These are phyloP conservation scores for Atkinsonella hypoxylon DNA, from an alignment of 2,329 filamentous ascomycete species.

Conservation along the genomic window DNA sequence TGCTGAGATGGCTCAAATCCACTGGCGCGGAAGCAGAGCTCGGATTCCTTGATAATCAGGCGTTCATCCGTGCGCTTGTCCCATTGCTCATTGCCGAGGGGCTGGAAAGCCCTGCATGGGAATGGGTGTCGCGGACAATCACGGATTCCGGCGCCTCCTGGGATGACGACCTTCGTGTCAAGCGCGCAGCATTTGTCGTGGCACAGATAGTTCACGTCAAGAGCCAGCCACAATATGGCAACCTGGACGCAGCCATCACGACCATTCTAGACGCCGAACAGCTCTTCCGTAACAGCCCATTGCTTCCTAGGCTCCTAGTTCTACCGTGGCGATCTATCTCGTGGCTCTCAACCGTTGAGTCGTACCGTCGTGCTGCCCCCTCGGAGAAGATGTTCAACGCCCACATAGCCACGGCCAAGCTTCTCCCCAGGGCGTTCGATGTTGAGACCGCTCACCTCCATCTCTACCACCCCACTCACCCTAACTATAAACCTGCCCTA, in stretches of 20 bases:
- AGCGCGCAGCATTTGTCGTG: conserved; percentile 22
- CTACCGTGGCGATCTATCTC: conserved; percentile 36
- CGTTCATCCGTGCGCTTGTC: conserved; percentile 28
- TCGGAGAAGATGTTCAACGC: conserved; percentile 38
- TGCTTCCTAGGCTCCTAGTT: conserved; percentile 25
- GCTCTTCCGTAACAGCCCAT: conserved; percentile 24
- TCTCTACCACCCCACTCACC: conserved; percentile 41
- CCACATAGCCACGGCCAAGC: conserved; percentile 35
- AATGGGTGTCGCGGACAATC: conserved; percentile 36
- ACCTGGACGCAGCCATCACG: conserved; percentile 37
- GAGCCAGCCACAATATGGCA: conserved; percentile 25
- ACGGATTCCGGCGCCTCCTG: conserved; percentile 13
- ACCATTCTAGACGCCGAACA: conserved; percentile 34
- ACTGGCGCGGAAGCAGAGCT: conserved; percentile 35
- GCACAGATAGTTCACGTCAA: conserved; percentile 31
- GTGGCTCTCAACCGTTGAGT: conserved; percentile 39
- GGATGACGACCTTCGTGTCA: conserved; percentile 13
- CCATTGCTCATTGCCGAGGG: conserved; percentile 41
- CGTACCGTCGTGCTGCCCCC: conserved; percentile 31
- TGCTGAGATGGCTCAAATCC: conserved; percentile 42
- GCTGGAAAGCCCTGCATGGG: conserved; percentile 38
- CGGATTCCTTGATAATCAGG: conserved; percentile 29
- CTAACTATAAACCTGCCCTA: conserved; percentile 34
- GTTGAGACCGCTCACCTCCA: conserved; percentile 42
- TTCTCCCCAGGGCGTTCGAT: conserved; percentile 22